Percentiles rank a stretch among this genome's conserved stretches.
Evolutionary conservation across 306 rosid species (phyloP).

Genomic region (Pyrus pyrifolia): DNA sequence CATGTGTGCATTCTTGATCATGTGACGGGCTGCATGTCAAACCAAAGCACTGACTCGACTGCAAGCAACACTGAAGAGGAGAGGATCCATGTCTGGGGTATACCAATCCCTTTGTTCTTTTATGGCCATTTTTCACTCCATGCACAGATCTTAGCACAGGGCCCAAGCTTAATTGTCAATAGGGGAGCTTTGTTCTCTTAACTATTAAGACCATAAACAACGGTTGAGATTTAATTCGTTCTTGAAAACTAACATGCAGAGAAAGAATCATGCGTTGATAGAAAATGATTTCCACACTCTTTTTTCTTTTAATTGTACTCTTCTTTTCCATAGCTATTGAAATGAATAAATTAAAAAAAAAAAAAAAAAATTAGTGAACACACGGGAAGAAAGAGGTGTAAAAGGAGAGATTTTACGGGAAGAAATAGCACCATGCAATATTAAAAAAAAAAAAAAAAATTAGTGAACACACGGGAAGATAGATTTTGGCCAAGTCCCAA

Average conservation of each 20-base stretch:
- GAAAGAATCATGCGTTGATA: background rate
- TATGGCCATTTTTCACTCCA: background rate
- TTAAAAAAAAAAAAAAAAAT: too few relatives aligned
- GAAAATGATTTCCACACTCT: background rate
- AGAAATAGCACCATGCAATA: too few relatives aligned
- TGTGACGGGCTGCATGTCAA: constrained; percentile 19
- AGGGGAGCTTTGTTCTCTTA: too few relatives aligned
- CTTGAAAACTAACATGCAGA: too few relatives aligned
- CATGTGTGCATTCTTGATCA: constrained; percentile 1
- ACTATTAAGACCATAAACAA: too few relatives aligned
- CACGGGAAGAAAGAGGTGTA: background rate
- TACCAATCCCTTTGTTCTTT: background rate
- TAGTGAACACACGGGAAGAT: too few relatives aligned
- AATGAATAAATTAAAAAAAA: too few relatives aligned
- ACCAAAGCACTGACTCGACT: constrained; percentile 12
- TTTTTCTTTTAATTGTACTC: background rate
- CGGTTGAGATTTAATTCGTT: background rate
- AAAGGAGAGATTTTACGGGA: too few relatives aligned
- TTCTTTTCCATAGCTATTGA: too few relatives aligned
- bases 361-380: too few relatives aligned
- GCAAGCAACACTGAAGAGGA: background rate
- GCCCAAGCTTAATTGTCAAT: background rate
- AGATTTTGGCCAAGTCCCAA: background rate
- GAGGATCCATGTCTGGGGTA: constrained; percentile 3
- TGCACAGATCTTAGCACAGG: background rate